Evolutionary conservation across 2,329 filamentous ascomycete genomes (phyloP), one percentile per base, ranked within the genome.

Genomic region (Triangularia verruculosa): DNA sequence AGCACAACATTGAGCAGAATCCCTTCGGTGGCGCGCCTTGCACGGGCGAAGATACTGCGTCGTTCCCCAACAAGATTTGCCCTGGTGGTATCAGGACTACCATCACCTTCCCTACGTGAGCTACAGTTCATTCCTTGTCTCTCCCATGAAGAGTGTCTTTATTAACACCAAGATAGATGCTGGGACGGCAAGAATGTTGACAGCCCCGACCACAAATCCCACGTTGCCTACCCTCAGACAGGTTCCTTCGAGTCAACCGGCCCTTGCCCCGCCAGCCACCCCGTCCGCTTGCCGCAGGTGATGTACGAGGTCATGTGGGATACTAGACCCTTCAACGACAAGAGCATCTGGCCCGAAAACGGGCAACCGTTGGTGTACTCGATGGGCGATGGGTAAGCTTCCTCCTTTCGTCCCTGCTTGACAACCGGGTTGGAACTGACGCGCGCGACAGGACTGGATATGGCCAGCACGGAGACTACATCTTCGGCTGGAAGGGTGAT

Each of bases 171-270:
- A 20, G 24, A 54, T 17, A 71, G 70, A 15, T 86, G 83, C 76
- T 86, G 84, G 83, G 78, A 86, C 65, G 84, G 84, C 43, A 75
- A 76, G 47, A 78, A 83, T 66, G 66, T 81, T 59, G 82, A 85
- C 70, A 75, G 76, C 13, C 65, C 76, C 1, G 78, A 85, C 70
- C 82, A 78, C 70, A 77, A 71, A 56, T 68, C 64, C 25, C 72
- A 74, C 61, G 69, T 86, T 66, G 75, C 78, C 1, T 86, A 86
- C 66, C 83, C 82, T 1, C 61, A 53, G 11, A 68, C 57, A 6
- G 72, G 73, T 3, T 70, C 67, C 8, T 75, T 75, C 58, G 72
- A 73, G 52, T 67, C 69, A 2, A 71, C 68, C 1, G 73, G 71
- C 0, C 65, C 74, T 2, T 81, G 78, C 66, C 78, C 79, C 0